These are phyloP conservation scores for Gigaspora rosea DNA, from an alignment of 192 early-diverging fungal species.

Conservation along the genomic window DNA sequence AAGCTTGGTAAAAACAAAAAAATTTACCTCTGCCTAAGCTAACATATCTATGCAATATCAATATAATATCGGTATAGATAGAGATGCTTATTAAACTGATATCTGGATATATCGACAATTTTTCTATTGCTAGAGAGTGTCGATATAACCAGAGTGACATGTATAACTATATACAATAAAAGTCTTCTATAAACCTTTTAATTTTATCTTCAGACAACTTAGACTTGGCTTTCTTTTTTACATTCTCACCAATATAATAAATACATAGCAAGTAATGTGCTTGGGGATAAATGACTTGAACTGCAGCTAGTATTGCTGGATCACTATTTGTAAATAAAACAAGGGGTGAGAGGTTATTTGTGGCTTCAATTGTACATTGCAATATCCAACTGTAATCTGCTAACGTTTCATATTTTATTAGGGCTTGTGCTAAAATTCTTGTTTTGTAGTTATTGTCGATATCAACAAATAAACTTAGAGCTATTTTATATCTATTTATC, in stretches of 20 bases:
- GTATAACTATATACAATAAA: background rate
- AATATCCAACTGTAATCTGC: slow-evolving; percentile 30
- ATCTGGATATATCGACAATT: too few species aligned
- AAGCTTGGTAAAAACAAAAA: too few species aligned
- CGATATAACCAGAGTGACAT: too few species aligned
- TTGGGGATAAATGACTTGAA: slow-evolving; percentile 15
- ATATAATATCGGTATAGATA: too few species aligned
- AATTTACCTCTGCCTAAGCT: too few species aligned
- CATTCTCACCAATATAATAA: background rate
- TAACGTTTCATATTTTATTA: slow-evolving; percentile 24
- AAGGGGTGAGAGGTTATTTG: slow-evolving; percentile 12
- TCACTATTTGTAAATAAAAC: background rate
- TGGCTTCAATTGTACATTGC: slow-evolving; percentile 31
- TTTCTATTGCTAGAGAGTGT: too few species aligned
- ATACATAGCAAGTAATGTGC: background rate
- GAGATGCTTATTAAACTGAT: too few species aligned
- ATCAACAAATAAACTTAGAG: background rate
- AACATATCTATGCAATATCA: too few species aligned
- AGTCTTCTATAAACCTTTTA: too few species aligned
- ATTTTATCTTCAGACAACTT: background rate
- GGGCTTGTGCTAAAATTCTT: slow-evolving; percentile 26
- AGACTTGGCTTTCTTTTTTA: background rate
- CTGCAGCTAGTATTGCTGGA: background rate
- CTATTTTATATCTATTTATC: too few species aligned
- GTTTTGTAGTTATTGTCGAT: slow-evolving; percentile 23